These are phyloP conservation scores for Brettanomyces naardenensis DNA, from an alignment of 805 yeast genomes.

Conservation along the genomic window DNA sequence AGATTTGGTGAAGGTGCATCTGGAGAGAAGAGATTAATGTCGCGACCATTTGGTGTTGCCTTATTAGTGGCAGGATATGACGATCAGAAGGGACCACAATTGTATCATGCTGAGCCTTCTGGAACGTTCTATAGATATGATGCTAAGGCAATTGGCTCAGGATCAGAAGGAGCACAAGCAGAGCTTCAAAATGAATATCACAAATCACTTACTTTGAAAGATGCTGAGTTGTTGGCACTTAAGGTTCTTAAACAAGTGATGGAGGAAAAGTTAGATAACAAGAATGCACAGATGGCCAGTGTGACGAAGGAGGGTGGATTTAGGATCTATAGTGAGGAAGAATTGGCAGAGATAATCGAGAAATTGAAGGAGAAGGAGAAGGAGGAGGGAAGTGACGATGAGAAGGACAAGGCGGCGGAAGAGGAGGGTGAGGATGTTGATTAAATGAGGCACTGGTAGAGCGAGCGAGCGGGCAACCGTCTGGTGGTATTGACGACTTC, in stretches of 20 bases:
- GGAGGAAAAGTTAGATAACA: conserved; percentile 96
- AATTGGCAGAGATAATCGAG: conserved; percentile 75
- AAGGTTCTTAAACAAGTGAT: conserved; percentile 93
- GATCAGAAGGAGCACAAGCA: conserved; percentile 98
- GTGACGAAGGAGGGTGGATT: conserved; percentile 85
- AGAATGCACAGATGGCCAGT: conserved; percentile 90
- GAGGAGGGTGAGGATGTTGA: too few species aligned
- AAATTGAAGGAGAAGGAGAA: conserved; percentile 63
- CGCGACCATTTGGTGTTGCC: conserved; percentile 99
- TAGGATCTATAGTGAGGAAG: conserved; percentile 73
- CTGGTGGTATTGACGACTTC: too few species aligned
- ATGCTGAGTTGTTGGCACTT: conserved; percentile 84
- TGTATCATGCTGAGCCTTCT: conserved; percentile 98
- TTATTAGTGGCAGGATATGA: conserved; percentile 91
- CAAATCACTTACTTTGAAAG: conserved; percentile 79
- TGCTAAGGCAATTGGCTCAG: conserved; percentile 98
- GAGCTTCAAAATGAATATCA: conserved; percentile 96
- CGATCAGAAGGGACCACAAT: conserved; percentile 88
- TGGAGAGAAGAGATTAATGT: conserved; percentile 92
- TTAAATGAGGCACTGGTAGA: too few species aligned
- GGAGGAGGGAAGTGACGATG: conserved; percentile 27
- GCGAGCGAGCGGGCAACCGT: too few species aligned
- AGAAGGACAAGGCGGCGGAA: background rate
- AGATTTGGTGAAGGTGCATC: conserved; percentile 97
- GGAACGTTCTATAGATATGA: conserved; percentile 97